Conservation (phyloP, 306 rosid species). For the Betula pendula region DNA sequence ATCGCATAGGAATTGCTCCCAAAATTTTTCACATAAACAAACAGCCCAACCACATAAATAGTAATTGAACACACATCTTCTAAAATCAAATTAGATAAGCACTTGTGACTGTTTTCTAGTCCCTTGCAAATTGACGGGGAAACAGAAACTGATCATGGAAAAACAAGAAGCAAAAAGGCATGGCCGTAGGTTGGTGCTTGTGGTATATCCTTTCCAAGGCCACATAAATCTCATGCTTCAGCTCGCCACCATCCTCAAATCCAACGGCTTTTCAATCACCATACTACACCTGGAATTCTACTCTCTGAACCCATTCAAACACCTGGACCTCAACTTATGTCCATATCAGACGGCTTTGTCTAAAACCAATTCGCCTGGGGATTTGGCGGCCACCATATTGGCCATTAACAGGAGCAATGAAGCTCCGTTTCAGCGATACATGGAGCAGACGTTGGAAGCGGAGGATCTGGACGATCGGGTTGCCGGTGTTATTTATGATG, state of each 20-base stretch:
- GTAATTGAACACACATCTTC: not conserved
- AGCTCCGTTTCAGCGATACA: not conserved
- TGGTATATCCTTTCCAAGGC: slow-evolving; percentile 33
- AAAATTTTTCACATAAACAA: not conserved
- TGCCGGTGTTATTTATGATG: slow-evolving; percentile 2
- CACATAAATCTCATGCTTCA: slow-evolving; percentile 34
- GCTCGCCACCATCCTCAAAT: slow-evolving; percentile 22
- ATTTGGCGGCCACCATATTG: not conserved
- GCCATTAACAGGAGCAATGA: not conserved
- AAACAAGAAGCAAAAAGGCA: not conserved
- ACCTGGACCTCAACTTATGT: slow-evolving; percentile 26
- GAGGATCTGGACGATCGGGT: not conserved
- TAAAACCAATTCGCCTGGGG: not conserved
- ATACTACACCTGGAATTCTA: slow-evolving; percentile 24
- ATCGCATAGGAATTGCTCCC: too few relatives aligned
- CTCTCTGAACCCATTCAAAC: slow-evolving; percentile 19
- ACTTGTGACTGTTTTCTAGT: too few relatives aligned
- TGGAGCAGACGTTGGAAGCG: not conserved
- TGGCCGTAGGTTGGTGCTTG: slow-evolving; percentile 11
- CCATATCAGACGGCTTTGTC: slow-evolving; percentile 14
- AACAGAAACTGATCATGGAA: not conserved
- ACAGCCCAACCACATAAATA: not conserved
- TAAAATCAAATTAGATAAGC: too few relatives aligned
- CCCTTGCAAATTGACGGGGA: too few relatives aligned
- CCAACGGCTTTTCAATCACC: slow-evolving; percentile 36